Conservation (phyloP, 257 asterid species). For the Rauvolfia tetraphylla region DNA sequence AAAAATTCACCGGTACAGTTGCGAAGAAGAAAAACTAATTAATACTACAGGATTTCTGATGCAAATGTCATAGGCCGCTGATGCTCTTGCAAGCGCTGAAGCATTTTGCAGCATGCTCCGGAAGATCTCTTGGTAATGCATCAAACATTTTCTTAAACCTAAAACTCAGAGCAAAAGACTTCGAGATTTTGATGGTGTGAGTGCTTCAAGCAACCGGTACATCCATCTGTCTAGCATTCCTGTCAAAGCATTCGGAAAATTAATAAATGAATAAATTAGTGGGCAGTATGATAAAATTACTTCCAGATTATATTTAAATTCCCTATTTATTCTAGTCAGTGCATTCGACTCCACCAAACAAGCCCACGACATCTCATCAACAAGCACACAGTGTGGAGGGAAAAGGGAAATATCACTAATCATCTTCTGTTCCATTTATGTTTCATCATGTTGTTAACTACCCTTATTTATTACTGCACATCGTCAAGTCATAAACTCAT, state of each 20-base stretch:
- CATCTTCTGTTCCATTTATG: neutral
- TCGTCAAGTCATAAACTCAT: no score
- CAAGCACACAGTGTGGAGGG: no score
- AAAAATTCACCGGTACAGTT: neutral
- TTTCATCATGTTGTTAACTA: neutral
- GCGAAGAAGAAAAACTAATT: slow-evolving; percentile 1
- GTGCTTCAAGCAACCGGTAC: slow-evolving; percentile 66
- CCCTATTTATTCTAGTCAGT: neutral
- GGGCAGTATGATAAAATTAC: neutral
- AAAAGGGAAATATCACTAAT: neutral
- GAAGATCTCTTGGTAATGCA: slow-evolving; percentile 8
- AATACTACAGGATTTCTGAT: slow-evolving; percentile 4
- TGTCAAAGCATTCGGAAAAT: slow-evolving; percentile 22
- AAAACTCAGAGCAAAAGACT: slow-evolving; percentile 44
- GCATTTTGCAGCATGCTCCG: slow-evolving; percentile 1
- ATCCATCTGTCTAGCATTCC: slow-evolving; percentile 98
- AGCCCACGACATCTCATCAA: no score
- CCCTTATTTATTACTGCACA: neutral
- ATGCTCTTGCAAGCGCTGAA: slow-evolving; percentile 2
- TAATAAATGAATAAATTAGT: neutral
- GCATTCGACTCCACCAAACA: no score
- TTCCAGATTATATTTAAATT: neutral
- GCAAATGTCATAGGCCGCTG: neutral
- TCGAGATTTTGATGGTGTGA: slow-evolving; percentile 58
- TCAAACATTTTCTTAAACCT: slow-evolving; percentile 11